Conservation (phyloP, 352 stramenopile species). For the Phytophthora macrochlamydospora region DNA sequence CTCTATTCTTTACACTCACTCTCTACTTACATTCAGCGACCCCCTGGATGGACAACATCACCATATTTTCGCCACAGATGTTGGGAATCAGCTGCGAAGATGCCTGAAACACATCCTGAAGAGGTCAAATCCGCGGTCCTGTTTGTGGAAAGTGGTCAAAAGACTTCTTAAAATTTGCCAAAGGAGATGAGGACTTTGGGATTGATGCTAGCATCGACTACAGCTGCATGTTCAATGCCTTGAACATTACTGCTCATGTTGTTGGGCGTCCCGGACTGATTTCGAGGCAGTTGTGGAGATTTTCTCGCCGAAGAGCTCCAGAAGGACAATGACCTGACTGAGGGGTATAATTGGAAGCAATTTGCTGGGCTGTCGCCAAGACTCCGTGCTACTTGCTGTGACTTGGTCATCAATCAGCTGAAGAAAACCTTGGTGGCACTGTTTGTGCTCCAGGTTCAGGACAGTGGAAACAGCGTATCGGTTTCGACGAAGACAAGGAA, state of each 20-base stretch:
- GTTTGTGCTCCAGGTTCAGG: too few relatives aligned
- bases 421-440: background rate
- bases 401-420: background rate
- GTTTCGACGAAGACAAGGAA: too few relatives aligned
- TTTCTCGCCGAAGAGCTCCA: background rate
- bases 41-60: too few relatives aligned
- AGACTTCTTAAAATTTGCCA: background rate
- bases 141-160: background rate
- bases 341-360: background rate
- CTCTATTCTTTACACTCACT: too few relatives aligned
- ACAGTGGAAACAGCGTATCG: too few relatives aligned
- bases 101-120: background rate
- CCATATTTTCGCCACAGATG: background rate
- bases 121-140: background rate
- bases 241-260: background rate
- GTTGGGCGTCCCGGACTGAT: background rate
- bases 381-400: background rate
- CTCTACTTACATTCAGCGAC: too few relatives aligned
- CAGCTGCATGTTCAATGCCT: slow-evolving; percentile 2
- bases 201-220: background rate
- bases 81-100: background rate
- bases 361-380: background rate
- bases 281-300: background rate
- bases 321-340: background rate
- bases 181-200: background rate